A percentile compares a stretch with the other conserved stretches of the same genome.
These are phyloP conservation scores for Orychophragmus violaceus DNA, from an alignment of 345 rosid species.

Conservation along the genomic window DNA sequence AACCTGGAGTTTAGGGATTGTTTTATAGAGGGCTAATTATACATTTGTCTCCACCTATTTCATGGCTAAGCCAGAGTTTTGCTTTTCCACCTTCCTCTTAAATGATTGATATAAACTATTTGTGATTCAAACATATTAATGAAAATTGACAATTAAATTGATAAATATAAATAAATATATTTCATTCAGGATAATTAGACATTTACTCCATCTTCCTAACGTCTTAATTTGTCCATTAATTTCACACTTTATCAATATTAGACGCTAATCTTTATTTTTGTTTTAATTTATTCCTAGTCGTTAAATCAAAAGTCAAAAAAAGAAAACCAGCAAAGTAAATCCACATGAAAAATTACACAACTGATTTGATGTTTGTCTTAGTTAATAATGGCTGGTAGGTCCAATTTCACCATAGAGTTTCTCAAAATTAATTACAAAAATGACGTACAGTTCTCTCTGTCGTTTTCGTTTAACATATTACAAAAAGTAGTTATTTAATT, in stretches of 20 bases:
- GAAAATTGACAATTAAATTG: neutral
- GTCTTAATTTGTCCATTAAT: neutral
- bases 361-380: neutral
- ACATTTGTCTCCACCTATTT: slow-evolving; percentile 29
- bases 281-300: neutral
- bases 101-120: slow-evolving; percentile 4
- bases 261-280: neutral
- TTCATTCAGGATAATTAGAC: neutral
- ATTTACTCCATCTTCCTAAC: neutral
- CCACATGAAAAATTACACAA: neutral
- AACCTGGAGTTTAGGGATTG: slow-evolving; percentile 31
- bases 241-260: neutral
- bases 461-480: slow-evolving; percentile 2
- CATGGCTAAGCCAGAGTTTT: slow-evolving; percentile 31
- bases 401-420: neutral
- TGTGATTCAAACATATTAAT: neutral
- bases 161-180: neutral
- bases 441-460: neutral
- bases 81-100: slow-evolving; percentile 26
- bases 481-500: neutral
- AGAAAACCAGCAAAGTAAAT: neutral
- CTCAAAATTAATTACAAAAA: neutral
- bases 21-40: slow-evolving; percentile 27
- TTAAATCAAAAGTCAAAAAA: neutral
- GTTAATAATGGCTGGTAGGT: slow-evolving; percentile 11